These are phyloP conservation scores for Xylaria sp. DNA, from an alignment of 2,329 filamentous ascomycete species.

Conservation along the genomic window DNA sequence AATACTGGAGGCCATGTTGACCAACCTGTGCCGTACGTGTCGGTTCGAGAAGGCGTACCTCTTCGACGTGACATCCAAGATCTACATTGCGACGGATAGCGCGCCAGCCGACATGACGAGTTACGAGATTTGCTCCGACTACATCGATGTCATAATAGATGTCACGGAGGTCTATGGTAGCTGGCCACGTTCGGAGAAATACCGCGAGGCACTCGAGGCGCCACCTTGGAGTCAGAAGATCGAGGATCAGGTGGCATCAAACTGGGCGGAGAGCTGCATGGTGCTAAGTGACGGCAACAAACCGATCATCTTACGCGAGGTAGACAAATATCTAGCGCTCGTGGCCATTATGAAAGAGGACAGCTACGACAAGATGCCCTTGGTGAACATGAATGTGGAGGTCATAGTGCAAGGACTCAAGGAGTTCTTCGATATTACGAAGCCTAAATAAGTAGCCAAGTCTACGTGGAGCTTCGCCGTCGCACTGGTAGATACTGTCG, in stretches of 20 bases:
- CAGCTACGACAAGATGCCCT: constrained; percentile 82
- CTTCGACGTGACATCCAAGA: constrained; percentile 97
- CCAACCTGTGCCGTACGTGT: constrained; percentile 91
- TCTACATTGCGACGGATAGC: constrained; percentile 97
- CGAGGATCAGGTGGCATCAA: constrained; percentile 73
- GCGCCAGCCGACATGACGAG: constrained; percentile 93
- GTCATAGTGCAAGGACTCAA: constrained; percentile 82
- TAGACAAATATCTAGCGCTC: constrained; percentile 79
- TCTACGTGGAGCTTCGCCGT: not conserved
- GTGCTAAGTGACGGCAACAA: constrained; percentile 72
- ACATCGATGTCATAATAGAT: constrained; percentile 98
- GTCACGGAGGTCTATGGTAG: constrained; percentile 93
- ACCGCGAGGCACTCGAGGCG: constrained; percentile 67
- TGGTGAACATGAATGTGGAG: constrained; percentile 89
- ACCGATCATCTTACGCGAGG: constrained; percentile 75
- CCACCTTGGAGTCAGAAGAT: constrained; percentile 70
- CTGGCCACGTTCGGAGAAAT: constrained; percentile 70
- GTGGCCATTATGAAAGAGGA: constrained; percentile 90
- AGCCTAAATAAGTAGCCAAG: constrained; percentile 55
- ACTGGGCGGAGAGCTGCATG: constrained; percentile 74
- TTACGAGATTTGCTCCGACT: constrained; percentile 98
- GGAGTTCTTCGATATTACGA: constrained; percentile 81
- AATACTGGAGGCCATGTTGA: constrained; percentile 92
- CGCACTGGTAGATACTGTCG: not conserved
- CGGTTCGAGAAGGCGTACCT: constrained; percentile 98